These are phyloP conservation scores for Thraustochytrium striatum DNA, from an alignment of 352 stramenopile genomes.

Conservation along the genomic window DNA sequence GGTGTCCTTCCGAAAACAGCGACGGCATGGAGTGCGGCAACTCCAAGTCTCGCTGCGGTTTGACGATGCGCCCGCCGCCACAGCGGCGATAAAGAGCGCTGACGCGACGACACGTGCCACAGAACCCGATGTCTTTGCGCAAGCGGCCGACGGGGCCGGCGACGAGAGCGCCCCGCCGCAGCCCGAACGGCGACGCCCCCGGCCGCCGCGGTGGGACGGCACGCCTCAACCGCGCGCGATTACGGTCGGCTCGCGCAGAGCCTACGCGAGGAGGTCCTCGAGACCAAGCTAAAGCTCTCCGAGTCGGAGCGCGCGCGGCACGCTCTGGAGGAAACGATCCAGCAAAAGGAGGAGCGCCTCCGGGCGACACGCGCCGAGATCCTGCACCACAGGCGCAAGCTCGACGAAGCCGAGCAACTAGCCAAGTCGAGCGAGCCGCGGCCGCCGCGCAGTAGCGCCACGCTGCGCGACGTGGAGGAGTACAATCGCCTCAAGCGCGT, in stretches of 20 bases:
- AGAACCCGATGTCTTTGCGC: neutral
- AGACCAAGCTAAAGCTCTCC: slow-evolving; percentile 21
- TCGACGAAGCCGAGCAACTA: neutral
- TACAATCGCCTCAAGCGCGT: neutral
- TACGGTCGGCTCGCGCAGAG: slow-evolving; percentile 5
- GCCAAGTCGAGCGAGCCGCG: neutral
- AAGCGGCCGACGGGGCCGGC: neutral
- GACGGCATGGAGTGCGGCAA: too few species aligned
- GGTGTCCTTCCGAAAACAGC: too few species aligned
- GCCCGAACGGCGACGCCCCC: neutral
- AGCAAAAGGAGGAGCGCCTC: slow-evolving; percentile 6
- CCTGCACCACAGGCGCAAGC: slow-evolving; percentile 10
- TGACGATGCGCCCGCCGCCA: neutral
- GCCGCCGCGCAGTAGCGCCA: neutral
- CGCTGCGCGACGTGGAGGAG: neutral
- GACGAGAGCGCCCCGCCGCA: neutral
- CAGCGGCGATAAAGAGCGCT: too few species aligned
- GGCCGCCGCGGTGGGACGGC: neutral
- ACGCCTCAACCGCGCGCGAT: neutral
- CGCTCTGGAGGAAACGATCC: slow-evolving; percentile 2
- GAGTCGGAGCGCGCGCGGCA: slow-evolving; percentile 9
- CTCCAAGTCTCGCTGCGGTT: neutral
- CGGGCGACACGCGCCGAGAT: slow-evolving; percentile 9
- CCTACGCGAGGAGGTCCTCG: slow-evolving; percentile 32
- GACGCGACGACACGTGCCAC: neutral